Percentiles rank a stretch among this genome's conserved stretches.
Conservation (phyloP, 805 yeast species). For the Pichia eremophila region DNA sequence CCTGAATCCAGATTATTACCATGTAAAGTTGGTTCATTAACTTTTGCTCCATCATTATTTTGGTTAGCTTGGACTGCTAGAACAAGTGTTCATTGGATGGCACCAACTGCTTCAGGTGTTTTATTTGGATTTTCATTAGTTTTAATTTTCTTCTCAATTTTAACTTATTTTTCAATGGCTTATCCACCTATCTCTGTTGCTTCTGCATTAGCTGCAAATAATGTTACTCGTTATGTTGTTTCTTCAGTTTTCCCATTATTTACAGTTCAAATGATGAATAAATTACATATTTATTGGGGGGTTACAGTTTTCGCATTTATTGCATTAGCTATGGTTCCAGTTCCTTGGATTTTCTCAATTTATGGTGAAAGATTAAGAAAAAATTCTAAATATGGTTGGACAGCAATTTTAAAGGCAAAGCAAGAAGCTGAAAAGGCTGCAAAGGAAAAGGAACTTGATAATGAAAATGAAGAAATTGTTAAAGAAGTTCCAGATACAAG, state of each 20-base stretch:
- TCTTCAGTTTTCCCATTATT: slow-evolving; percentile 81
- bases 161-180: slow-evolving; percentile 59
- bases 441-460: too few species aligned
- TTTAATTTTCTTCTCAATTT: slow-evolving; percentile 58
- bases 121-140: slow-evolving; percentile 71
- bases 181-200: slow-evolving; percentile 75
- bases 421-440: slow-evolving; percentile 4
- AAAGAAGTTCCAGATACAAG: background rate
- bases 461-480: too few species aligned
- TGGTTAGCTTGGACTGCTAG: slow-evolving; percentile 80
- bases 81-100: slow-evolving; percentile 60
- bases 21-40: slow-evolving; percentile 59
- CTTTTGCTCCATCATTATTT: slow-evolving; percentile 59
- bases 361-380: slow-evolving; percentile 52
- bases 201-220: slow-evolving; percentile 85
- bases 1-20: slow-evolving; percentile 56
- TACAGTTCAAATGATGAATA: slow-evolving; percentile 73
- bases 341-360: slow-evolving; percentile 58
- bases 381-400: slow-evolving; percentile 50
- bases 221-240: slow-evolving; percentile 61
- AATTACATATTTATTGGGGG: slow-evolving; percentile 73
- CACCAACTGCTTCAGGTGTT: slow-evolving; percentile 66
- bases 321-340: slow-evolving; percentile 61
- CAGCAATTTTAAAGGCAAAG: slow-evolving; percentile 28
- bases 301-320: slow-evolving; percentile 56